Evolutionary conservation across 2,329 filamentous ascomycete species (phyloP).

Genomic region (Akanthomyces lecanii): DNA sequence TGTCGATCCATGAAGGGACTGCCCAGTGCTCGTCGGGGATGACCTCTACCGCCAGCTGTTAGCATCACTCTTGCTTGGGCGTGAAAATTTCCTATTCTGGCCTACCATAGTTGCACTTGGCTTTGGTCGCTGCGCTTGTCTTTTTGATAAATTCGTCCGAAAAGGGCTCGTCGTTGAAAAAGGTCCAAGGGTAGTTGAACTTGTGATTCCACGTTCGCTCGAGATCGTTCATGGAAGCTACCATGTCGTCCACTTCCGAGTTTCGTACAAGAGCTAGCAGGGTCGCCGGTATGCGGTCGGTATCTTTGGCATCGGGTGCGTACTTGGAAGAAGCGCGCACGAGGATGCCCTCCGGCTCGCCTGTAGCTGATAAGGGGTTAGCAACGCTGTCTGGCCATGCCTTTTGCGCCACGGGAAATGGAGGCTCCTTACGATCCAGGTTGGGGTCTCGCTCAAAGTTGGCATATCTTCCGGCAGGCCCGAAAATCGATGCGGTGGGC

Average conservation of each 20-base stretch:
- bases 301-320: conserved; percentile 67
- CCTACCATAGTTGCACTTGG: conserved; percentile 78
- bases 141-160: conserved; percentile 85
- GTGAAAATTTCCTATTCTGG: not conserved
- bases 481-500: conserved; percentile 44
- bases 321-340: conserved; percentile 74
- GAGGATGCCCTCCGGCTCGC: conserved; percentile 75
- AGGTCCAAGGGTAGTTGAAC: conserved; percentile 99
- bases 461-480: conserved; percentile 39
- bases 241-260: conserved; percentile 76
- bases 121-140: conserved; percentile 80
- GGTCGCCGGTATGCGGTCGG: conserved; percentile 87
- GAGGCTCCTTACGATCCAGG: conserved; percentile 65
- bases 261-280: conserved; percentile 90
- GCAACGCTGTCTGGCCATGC: not conserved
- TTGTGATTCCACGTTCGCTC: conserved; percentile 97
- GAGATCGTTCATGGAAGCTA: conserved; percentile 84
- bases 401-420: conserved; percentile 6
- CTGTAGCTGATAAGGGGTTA: conserved; percentile 57
- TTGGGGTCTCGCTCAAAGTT: conserved; percentile 78
- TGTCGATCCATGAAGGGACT: conserved; percentile 85
- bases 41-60: conserved; percentile 52
- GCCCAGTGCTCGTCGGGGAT: conserved; percentile 97
- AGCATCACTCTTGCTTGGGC: conserved; percentile 1
- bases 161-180: conserved; percentile 96